Base-by-base conservation (phyloP, 495 filamentous ascomycete genomes). In the Penicillium canariense region DNA sequence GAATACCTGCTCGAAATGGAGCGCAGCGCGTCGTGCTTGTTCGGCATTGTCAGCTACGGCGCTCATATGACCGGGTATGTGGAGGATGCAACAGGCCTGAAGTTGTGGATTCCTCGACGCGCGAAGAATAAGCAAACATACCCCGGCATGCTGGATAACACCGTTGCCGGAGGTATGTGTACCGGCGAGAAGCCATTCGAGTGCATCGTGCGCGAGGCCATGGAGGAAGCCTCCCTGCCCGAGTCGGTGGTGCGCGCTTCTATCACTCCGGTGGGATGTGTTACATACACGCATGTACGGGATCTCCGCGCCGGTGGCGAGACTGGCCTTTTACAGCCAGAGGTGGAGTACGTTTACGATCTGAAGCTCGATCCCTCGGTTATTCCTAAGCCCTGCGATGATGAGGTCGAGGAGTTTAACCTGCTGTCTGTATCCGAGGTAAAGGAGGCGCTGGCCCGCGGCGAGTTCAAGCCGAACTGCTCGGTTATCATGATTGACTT, bases 381-480 rank as follows among this genome's bases (percentile, higher is more conserved):
- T 8, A 68, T 81, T 15, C 90, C 87, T 5, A 77, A 76, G 62
- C 91, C 94, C 2, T 81, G 86, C 26, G 95, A 97, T 61, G 81
- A 85, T 39, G 94, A 97, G 75, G 94, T 97, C 5, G 86, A 91
- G 63, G 83, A 83, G 30, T 99, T 99, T 70, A 79, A 82, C 59
- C 72, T 97, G 56, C 81, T 79, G 77, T 86, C 79, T 2, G 78
- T 97, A 32, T 81, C 87, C 4, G 82, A 95, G 66, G 85, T 93
- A 3, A 76, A 86, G 75, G 76, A 81, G 51, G 84, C 86, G 15
- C 62, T 99, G 55, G 81, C 79, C 1, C 74, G 76, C 42, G 88
- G 88, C 1, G 78, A 86, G 55, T 97, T 96, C 74, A 99, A 99
- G 73, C 90, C 95, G 0, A 99, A 99, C 66, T 97, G 92, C 66